Base-by-base conservation (phyloP, 768 basidiomycete species). In the Mycena pura region DNA sequence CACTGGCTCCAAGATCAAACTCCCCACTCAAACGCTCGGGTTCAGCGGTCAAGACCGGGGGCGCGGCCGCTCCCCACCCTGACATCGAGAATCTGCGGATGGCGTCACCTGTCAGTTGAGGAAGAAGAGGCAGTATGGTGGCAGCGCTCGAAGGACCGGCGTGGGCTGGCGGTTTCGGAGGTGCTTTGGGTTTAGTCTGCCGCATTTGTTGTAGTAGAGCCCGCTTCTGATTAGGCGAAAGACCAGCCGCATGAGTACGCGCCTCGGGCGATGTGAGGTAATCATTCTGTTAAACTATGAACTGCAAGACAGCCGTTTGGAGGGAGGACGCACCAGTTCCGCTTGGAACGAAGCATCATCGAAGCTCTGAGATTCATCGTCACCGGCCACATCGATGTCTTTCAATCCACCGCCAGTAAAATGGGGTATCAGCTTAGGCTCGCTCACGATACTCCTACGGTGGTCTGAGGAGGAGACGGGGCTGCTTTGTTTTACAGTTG, bases 91-190 rank as follows among this genome's bases (percentile, higher is more conserved):
- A 83, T 17, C 91, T 84, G 54, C 84, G 86, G 70, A 92, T 85
- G n/a, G 80, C 75, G 61, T 90, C 89, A 9, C 91, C 90, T n/a
- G 89, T 90, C 2, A 91, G 74, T 62, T 92, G 91, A 24, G 91
- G 90, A 32, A 86, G 84, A 9, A 93, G 78, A 46, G 90, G 87
- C 4, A 91, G 70, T n/a, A 90, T 68, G 15, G 79, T 76, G 13
- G 81, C 75, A 10, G 82, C 84, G 60, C 82, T 85, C 6, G 88
- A 79, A 5, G 90, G 85, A 1, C 88, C 86, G 68, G 84, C 85
- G 0, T 87, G 86, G 13, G 77, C 77, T 57, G 9, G 46, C 31
- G 56, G 46, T 1, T 46, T 51, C 5, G 73, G 63, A 25, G 74
- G 39, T 15, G 69, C 56, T 64, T 75, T 79, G 54, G 76, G 72